Conservation (phyloP, 257 asterid species). For the Verbascum thapsus region DNA sequence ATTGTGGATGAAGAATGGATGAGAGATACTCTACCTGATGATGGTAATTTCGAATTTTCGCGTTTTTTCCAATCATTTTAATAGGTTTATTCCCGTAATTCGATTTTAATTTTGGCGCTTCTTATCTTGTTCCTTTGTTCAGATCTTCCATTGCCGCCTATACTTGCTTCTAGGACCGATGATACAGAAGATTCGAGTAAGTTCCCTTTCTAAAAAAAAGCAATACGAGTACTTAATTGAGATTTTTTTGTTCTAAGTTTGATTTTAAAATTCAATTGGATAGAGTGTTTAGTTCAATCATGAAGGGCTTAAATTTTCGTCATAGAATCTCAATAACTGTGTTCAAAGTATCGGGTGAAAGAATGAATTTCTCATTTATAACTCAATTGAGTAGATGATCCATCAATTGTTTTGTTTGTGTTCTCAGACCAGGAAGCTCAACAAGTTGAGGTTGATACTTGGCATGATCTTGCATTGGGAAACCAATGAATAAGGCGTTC, state of each 20-base stretch:
- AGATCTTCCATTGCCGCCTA: conserved; percentile 57
- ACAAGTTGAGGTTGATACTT: conserved; percentile 52
- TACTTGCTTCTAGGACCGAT: conserved; percentile 46
- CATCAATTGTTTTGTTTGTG: background rate
- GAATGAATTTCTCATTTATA: too few relatives aligned
- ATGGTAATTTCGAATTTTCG: too few relatives aligned
- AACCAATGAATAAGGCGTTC: conserved; percentile 30
- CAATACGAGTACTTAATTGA: too few relatives aligned
- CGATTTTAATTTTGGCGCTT: background rate
- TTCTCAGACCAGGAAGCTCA: conserved; percentile 71
- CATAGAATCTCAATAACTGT: too few relatives aligned
- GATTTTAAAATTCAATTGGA: too few relatives aligned
- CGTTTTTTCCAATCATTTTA: too few relatives aligned
- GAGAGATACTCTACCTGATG: conserved; percentile 77
- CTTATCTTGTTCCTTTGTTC: conserved; percentile 2
- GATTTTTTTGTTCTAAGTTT: too few relatives aligned
- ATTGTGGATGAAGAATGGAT: conserved; percentile 89
- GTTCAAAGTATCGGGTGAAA: too few relatives aligned
- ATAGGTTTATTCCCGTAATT: too few relatives aligned
- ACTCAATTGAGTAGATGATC: background rate
- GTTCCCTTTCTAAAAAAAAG: conserved; percentile 25
- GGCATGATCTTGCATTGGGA: conserved; percentile 80
- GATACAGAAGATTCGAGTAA: conserved; percentile 60
- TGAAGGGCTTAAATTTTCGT: too few relatives aligned
- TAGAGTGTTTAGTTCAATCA: too few relatives aligned